These are phyloP conservation scores for Cladosporium austrohemisphaericum DNA, from an alignment of 2,329 filamentous ascomycete species.

Conservation along the genomic window DNA sequence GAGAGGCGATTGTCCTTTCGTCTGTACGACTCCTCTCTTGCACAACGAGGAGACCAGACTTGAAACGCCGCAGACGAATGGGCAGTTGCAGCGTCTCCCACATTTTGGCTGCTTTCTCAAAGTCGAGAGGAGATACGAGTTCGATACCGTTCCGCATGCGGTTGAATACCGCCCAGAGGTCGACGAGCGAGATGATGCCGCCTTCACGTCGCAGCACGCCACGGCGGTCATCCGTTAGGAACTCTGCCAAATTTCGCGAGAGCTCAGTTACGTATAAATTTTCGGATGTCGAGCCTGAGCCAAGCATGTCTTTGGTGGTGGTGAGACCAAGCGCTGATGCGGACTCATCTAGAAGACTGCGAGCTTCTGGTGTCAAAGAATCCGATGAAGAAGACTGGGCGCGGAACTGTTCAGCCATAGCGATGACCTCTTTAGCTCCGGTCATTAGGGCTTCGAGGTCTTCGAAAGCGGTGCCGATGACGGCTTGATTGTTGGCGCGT, in stretches of 20 bases:
- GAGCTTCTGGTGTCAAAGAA: slow-evolving; percentile 60
- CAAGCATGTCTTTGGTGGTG: slow-evolving; percentile 93
- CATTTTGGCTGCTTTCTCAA: slow-evolving; percentile 80
- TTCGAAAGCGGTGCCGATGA: slow-evolving; percentile 92
- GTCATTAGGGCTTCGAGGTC: slow-evolving; percentile 96
- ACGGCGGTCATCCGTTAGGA: slow-evolving; percentile 77
- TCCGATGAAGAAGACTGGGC: slow-evolving; percentile 52
- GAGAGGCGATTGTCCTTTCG: slow-evolving; percentile 75
- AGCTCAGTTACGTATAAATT: slow-evolving; percentile 86
- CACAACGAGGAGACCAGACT: slow-evolving; percentile 89
- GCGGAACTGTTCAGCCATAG: slow-evolving; percentile 83
- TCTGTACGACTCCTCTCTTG: slow-evolving; percentile 86
- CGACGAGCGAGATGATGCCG: slow-evolving; percentile 83
- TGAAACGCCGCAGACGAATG: slow-evolving; percentile 81
- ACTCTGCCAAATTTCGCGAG: slow-evolving; percentile 80
- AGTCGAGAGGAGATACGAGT: slow-evolving; percentile 84
- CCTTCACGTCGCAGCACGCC: slow-evolving; percentile 75
- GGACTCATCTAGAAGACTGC: slow-evolving; percentile 72
- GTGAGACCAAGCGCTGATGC: slow-evolving; percentile 79
- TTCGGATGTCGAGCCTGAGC: slow-evolving; percentile 68
- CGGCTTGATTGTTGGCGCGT: slow-evolving; percentile 85
- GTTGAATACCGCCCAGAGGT: slow-evolving; percentile 94
- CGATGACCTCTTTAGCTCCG: slow-evolving; percentile 92
- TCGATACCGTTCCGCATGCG: slow-evolving; percentile 89
- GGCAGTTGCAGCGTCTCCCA: slow-evolving; percentile 88